phyloP scores from a whole-genome alignment of 2,329 filamentous ascomycete genomes.

The Aspergillus proliferans region DNA sequence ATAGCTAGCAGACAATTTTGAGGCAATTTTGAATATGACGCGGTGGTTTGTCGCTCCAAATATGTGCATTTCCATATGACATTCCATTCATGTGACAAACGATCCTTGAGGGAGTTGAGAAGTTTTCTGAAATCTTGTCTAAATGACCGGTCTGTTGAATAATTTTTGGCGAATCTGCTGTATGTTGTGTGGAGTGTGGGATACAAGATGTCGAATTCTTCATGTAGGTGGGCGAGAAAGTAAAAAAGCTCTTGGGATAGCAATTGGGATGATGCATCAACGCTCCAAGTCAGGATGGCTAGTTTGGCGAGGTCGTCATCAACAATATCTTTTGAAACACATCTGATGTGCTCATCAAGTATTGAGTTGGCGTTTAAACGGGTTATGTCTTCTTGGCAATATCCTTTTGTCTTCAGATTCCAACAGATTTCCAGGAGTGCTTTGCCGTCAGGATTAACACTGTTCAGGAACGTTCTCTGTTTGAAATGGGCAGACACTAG shows the following conservation, averaged over 20 bases:
- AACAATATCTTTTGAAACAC: neutral
- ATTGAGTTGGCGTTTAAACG: neutral
- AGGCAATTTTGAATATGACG: no score
- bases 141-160: neutral
- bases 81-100: neutral
- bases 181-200: neutral
- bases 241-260: neutral
- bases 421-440: neutral
- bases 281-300: neutral
- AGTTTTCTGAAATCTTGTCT: neutral
- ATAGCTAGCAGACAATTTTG: no score
- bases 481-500: neutral
- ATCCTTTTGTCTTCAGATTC: neutral
- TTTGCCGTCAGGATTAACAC: neutral
- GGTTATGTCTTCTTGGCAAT: neutral
- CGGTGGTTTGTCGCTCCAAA: neutral
- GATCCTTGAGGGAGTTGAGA: neutral
- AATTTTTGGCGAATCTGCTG: neutral
- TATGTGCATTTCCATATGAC: neutral
- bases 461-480: neutral
- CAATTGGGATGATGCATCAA: neutral
- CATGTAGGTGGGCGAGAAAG: neutral
- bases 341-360: neutral
- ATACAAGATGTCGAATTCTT: neutral
- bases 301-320: neutral